A percentile compares a stretch with the other conserved stretches of the same genome.
phyloP scores from a whole-genome alignment of 2,329 filamentous ascomycete genomes.

The Didymella sp. region DNA sequence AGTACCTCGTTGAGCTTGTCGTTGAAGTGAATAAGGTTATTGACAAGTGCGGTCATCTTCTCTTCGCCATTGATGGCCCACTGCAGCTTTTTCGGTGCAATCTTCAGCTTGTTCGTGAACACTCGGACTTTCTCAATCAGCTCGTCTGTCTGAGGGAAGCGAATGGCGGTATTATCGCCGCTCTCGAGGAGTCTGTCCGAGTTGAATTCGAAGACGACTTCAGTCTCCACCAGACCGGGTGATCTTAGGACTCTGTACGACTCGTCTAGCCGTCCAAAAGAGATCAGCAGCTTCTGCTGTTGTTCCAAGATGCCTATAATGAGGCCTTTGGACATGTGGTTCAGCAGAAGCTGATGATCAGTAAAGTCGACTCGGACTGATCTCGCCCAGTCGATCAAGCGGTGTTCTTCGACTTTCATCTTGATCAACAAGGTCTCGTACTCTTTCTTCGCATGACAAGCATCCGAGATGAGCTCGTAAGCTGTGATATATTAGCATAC shows the following conservation, averaged over 20 bases:
- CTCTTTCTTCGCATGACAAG: slow-evolving; percentile 40
- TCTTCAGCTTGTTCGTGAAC: too few species aligned
- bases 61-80: slow-evolving; percentile 43
- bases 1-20: slow-evolving; percentile 48
- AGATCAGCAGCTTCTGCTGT: slow-evolving; percentile 40
- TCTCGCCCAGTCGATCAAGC: slow-evolving; percentile 49
- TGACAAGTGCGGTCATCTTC: slow-evolving; percentile 43
- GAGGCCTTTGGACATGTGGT: slow-evolving; percentile 42
- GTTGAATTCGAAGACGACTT: too few species aligned
- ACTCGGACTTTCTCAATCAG: too few species aligned
- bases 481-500: slow-evolving; percentile 25
- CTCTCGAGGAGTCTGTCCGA: too few species aligned
- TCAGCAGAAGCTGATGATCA: slow-evolving; percentile 43
- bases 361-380: slow-evolving; percentile 43
- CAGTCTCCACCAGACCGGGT: too few species aligned
- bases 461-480: slow-evolving; percentile 50
- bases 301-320: slow-evolving; percentile 48
- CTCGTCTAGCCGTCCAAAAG: slow-evolving; percentile 42
- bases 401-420: slow-evolving; percentile 49
- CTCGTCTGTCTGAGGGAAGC: not conserved
- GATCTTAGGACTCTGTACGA: too few species aligned
- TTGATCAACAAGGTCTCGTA: slow-evolving; percentile 47
- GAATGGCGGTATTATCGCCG: not conserved
- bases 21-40: slow-evolving; percentile 45
- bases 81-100: slow-evolving; percentile 3